Evolutionary conservation across 108 stramenopile genomes (phyloP).

Genomic region (Pseudonitzschia delicatissima): DNA sequence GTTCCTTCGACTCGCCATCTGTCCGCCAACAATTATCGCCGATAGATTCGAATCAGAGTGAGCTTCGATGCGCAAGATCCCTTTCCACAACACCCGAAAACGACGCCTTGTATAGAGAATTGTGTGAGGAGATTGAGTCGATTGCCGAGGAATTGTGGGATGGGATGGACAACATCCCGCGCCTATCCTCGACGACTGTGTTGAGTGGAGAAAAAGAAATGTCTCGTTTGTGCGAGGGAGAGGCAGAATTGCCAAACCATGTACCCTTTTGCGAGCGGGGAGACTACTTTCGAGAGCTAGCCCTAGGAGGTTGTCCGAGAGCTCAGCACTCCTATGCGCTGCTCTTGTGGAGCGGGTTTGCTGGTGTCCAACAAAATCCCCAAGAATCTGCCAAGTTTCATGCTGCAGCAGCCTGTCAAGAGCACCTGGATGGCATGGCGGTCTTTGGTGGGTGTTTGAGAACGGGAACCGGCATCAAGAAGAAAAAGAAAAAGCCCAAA

Average conservation of each 20-base stretch:
- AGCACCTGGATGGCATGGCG: slow-evolving; percentile 26
- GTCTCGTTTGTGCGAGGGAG: not conserved
- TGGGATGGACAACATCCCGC: not conserved
- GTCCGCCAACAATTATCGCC: too few species aligned
- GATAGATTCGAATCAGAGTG: too few species aligned
- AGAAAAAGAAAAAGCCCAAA: not conserved
- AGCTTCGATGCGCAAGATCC: too few species aligned
- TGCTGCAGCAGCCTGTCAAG: slow-evolving; percentile 26
- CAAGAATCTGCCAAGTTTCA: slow-evolving; percentile 22
- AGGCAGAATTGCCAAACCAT: not conserved
- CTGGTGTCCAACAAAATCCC: not conserved
- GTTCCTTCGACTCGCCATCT: too few species aligned
- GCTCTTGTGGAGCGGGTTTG: slow-evolving; percentile 31
- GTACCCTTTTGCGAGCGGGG: slow-evolving; percentile 7
- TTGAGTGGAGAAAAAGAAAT: not conserved
- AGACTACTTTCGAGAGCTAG: slow-evolving; percentile 9
- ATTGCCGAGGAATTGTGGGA: not conserved
- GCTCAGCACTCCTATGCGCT: slow-evolving; percentile 32
- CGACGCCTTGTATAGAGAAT: not conserved
- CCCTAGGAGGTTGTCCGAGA: slow-evolving; percentile 13
- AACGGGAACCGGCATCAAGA: slow-evolving; percentile 31
- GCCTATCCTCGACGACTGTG: not conserved
- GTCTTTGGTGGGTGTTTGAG: slow-evolving; percentile 29
- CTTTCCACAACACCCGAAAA: not conserved
- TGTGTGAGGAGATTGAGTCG: not conserved